Conservation (phyloP, 2,329 filamentous ascomycete species). For the Cercospora berteroae region DNA sequence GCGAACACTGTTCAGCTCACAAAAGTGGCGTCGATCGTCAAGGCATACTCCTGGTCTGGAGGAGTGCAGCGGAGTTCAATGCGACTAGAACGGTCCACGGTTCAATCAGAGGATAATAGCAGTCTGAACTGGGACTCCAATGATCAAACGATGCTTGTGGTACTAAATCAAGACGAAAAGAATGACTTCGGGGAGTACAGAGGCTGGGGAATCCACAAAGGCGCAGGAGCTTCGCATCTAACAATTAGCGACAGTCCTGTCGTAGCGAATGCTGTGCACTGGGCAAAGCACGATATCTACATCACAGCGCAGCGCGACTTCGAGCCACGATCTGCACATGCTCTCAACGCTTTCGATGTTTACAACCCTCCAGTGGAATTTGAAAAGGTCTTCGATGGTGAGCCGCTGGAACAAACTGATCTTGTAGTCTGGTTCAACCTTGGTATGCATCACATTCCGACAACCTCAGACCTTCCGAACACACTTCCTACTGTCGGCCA, state of each 20-base stretch:
- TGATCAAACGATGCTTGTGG: constrained; percentile 47
- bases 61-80: constrained; percentile 51
- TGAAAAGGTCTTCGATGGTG: constrained; percentile 45
- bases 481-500: constrained; percentile 53
- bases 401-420: constrained; percentile 73
- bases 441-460: constrained; percentile 59
- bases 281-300: constrained; percentile 42
- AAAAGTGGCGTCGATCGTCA: constrained; percentile 33
- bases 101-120: constrained; percentile 41
- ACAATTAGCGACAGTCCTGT: constrained; percentile 32
- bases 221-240: constrained; percentile 32
- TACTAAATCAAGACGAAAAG: constrained; percentile 52
- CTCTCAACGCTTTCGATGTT: constrained; percentile 41
- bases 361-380: constrained; percentile 48
- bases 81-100: constrained; percentile 46
- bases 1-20: constrained; percentile 45
- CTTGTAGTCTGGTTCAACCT: constrained; percentile 96
- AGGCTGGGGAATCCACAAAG: constrained; percentile 51
- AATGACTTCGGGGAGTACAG: constrained; percentile 54
- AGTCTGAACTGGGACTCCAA: constrained; percentile 51
- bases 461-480: constrained; percentile 55
- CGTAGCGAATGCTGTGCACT: constrained; percentile 35
- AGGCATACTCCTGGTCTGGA: constrained; percentile 52
- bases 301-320: constrained; percentile 49
- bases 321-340: constrained; percentile 41